Conservation (phyloP, 352 stramenopile genomes). For the Globisporangium okanoganense region DNA sequence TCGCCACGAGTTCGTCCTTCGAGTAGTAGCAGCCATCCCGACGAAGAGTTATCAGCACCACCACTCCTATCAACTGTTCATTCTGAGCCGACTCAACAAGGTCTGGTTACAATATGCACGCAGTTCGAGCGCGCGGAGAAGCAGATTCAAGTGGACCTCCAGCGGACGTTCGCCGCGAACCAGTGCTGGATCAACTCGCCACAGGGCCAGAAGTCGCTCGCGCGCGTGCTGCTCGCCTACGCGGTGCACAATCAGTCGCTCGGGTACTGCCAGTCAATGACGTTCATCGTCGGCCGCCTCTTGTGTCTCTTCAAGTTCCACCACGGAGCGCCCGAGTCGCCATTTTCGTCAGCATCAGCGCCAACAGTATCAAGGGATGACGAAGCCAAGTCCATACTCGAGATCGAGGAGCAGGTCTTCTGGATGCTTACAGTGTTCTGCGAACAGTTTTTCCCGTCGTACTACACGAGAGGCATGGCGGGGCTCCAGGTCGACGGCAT, state of each 20-base stretch:
- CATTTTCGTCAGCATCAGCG: background rate
- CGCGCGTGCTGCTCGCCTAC: conserved; percentile 74
- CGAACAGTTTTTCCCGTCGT: conserved; percentile 52
- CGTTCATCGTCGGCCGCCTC: conserved; percentile 77
- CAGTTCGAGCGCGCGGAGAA: conserved; percentile 35
- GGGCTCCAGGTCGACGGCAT: conserved; percentile 52
- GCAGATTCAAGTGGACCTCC: conserved; percentile 63
- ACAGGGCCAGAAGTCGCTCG: conserved; percentile 41
- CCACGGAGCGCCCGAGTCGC: background rate
- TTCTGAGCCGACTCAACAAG: background rate
- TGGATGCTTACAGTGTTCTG: conserved; percentile 57
- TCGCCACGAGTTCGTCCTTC: background rate
- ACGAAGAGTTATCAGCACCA: background rate
- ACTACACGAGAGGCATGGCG: conserved; percentile 64
- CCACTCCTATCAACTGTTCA: background rate
- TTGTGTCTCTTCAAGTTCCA: conserved; percentile 48
- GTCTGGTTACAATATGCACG: background rate
- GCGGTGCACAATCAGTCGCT: conserved; percentile 71
- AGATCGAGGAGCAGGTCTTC: conserved; percentile 47
- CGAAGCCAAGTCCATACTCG: background rate
- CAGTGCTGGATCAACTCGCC: conserved; percentile 58
- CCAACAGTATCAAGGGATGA: background rate
- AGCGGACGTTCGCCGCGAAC: conserved; percentile 65
- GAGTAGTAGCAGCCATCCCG: background rate
- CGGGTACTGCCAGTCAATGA: conserved; percentile 91